phyloP scores from a whole-genome alignment of 192 early-diverging fungal genomes.

The Coemansia sp. region DNA sequence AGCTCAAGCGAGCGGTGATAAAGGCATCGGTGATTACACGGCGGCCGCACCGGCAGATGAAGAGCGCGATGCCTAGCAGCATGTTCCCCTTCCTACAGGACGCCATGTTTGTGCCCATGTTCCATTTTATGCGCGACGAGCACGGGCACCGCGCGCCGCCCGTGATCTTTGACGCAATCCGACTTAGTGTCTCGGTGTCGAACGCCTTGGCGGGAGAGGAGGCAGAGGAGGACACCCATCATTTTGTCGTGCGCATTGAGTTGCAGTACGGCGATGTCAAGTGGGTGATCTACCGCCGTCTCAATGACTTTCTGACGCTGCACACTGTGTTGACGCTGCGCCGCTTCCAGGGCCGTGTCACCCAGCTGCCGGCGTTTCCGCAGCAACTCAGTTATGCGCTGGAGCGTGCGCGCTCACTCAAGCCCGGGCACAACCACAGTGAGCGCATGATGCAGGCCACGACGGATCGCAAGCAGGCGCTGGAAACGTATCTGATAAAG shows the following conservation, averaged over 20 bases:
- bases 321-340: constrained; percentile 63
- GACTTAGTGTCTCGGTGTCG: constrained; percentile 32
- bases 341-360: constrained; percentile 53
- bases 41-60: constrained; percentile 38
- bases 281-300: constrained; percentile 70
- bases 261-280: constrained; percentile 78
- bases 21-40: constrained; percentile 53
- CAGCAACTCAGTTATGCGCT: constrained; percentile 49
- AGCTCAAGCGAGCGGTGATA: constrained; percentile 51
- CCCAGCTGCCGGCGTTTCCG: constrained; percentile 48
- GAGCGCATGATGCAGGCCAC: constrained; percentile 43
- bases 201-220: not conserved
- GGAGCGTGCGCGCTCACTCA: constrained; percentile 38
- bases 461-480: constrained; percentile 58
- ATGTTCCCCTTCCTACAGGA: constrained; percentile 58
- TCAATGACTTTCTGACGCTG: constrained; percentile 69
- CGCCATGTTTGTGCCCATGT: constrained; percentile 59
- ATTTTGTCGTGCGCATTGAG: constrained; percentile 70
- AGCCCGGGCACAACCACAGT: constrained; percentile 28
- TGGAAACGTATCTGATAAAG: constrained; percentile 65
- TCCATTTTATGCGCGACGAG: constrained; percentile 57
- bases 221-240: constrained; percentile 44
- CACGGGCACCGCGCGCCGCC: constrained; percentile 54
- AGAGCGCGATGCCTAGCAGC: constrained; percentile 32
- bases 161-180: constrained; percentile 58